Conservation (phyloP, 176 grass and related monocot genomes). For the Ananas comosus region DNA sequence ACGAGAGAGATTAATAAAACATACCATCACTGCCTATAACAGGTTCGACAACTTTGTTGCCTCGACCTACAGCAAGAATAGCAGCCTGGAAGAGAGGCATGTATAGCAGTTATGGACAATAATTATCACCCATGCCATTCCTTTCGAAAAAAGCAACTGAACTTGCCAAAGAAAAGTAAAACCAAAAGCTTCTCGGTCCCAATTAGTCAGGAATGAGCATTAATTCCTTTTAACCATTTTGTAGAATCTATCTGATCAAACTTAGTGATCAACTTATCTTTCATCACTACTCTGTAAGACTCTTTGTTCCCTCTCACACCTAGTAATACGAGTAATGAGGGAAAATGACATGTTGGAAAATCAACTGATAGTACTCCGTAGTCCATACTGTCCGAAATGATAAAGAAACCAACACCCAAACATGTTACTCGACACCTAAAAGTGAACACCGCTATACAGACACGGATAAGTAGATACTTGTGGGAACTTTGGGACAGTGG, state of each 20-base stretch:
- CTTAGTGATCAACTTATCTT: neutral
- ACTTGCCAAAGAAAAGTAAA: neutral
- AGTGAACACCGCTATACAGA: too few relatives aligned
- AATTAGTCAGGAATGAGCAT: too few relatives aligned
- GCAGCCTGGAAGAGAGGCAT: slow-evolving; percentile 43
- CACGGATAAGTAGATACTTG: too few relatives aligned
- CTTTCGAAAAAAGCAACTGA: neutral
- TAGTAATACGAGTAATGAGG: too few relatives aligned
- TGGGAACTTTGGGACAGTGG: too few relatives aligned
- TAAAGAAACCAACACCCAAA: too few relatives aligned
- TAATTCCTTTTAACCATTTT: too few relatives aligned
- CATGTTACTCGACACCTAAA: too few relatives aligned
- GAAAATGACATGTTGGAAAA: too few relatives aligned
- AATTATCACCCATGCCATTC: neutral
- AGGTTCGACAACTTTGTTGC: slow-evolving; percentile 80
- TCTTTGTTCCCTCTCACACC: neutral
- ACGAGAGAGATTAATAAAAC: slow-evolving; percentile 11
- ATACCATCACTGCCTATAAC: slow-evolving; percentile 71
- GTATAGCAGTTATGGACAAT: slow-evolving; percentile 3
- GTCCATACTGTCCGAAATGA: too few relatives aligned
- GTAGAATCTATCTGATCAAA: too few relatives aligned
- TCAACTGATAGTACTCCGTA: too few relatives aligned
- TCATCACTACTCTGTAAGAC: neutral
- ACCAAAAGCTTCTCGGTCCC: neutral
- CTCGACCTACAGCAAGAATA: slow-evolving; percentile 84